These are phyloP conservation scores for Phytophthora pinifolia DNA, from an alignment of 352 stramenopile species.

Conservation along the genomic window DNA sequence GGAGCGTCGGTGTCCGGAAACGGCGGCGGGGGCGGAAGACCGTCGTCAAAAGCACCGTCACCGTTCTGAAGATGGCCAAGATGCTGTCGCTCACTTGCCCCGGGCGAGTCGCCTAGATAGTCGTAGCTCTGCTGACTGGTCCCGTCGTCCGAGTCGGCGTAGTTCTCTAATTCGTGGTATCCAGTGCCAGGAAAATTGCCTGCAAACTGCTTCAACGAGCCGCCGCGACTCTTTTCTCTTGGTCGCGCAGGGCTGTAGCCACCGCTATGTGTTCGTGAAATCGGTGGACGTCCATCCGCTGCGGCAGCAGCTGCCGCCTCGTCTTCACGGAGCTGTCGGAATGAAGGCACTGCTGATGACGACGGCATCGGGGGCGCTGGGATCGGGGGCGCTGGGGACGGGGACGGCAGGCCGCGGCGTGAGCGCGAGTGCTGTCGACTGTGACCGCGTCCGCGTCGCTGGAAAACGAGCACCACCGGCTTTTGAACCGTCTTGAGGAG, in stretches of 20 bases:
- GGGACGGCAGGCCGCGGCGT: constrained; percentile 15
- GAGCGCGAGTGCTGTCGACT: constrained; percentile 18
- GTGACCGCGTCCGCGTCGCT: constrained; percentile 34
- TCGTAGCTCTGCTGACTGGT: constrained; percentile 38
- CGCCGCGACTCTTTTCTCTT: constrained; percentile 22
- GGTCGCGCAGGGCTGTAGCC: constrained; percentile 18
- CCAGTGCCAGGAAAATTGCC: constrained; percentile 1
- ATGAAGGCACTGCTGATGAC: constrained; percentile 53
- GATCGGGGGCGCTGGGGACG: constrained; percentile 1
- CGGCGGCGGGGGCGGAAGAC: constrained; percentile 17
- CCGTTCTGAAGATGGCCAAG: constrained; percentile 17
- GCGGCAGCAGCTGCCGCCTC: constrained; percentile 32
- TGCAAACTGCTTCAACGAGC: constrained; percentile 26
- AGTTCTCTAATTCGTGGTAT: constrained; percentile 27
- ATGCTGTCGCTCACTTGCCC: constrained; percentile 23
- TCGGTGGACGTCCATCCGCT: constrained; percentile 20
- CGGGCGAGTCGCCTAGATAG: constrained; percentile 30
- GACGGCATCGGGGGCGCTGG: constrained; percentile 22
- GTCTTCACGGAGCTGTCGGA: constrained; percentile 56
- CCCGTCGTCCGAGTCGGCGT: constrained; percentile 36
- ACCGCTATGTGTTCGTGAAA: constrained; percentile 31
- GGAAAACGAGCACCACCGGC: constrained; percentile 78
- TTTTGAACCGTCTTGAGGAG: constrained; percentile 79
- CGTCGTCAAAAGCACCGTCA: constrained; percentile 15
- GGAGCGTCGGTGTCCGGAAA: constrained; percentile 21